A percentile compares a stretch with the other conserved stretches of the same genome.
These are phyloP conservation scores for Aulographum hederae DNA, from an alignment of 2,329 filamentous ascomycete species.

Conservation along the genomic window DNA sequence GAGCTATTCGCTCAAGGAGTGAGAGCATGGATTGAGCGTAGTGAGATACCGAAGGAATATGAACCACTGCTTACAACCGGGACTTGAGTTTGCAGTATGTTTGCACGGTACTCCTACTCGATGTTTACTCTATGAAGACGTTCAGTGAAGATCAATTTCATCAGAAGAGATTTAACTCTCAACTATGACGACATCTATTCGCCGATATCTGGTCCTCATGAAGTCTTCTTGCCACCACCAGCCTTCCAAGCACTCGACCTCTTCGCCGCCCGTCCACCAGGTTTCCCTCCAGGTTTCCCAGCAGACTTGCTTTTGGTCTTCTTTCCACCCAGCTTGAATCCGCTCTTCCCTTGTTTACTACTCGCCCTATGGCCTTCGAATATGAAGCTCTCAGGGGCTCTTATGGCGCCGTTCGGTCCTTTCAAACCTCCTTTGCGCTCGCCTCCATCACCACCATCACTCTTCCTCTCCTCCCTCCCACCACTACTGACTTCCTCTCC, in stretches of 20 bases:
- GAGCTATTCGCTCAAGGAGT: conserved; percentile 3
- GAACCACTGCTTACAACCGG: conserved; percentile 3
- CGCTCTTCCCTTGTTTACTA: conserved; percentile 44
- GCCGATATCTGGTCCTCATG: too few relatives aligned
- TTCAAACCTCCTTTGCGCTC: conserved; percentile 3
- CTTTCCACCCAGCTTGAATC: conserved; percentile 39
- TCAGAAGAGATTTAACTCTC: too few relatives aligned
- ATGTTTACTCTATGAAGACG: too few relatives aligned
- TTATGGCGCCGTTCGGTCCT: conserved; percentile 17
- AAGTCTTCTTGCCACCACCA: conserved; percentile 12
- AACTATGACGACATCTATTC: too few relatives aligned
- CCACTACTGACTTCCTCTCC: conserved; percentile 8
- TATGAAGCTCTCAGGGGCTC: conserved; percentile 52
- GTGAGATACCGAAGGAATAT: conserved; percentile 3
- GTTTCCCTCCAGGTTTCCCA: conserved; percentile 22
- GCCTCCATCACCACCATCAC: too few relatives aligned
- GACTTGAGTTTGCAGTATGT: too few relatives aligned
- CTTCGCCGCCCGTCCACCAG: conserved; percentile 22
- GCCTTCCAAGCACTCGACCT: conserved; percentile 33
- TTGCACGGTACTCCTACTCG: too few relatives aligned
- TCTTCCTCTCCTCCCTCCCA: too few relatives aligned
- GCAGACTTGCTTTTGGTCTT: conserved; percentile 15
- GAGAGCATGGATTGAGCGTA: conserved; percentile 4
- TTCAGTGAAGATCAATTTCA: too few relatives aligned
- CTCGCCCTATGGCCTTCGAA: conserved; percentile 68